phyloP scores from a whole-genome alignment of 148 eudicot genomes.

The Cornus suecica region DNA sequence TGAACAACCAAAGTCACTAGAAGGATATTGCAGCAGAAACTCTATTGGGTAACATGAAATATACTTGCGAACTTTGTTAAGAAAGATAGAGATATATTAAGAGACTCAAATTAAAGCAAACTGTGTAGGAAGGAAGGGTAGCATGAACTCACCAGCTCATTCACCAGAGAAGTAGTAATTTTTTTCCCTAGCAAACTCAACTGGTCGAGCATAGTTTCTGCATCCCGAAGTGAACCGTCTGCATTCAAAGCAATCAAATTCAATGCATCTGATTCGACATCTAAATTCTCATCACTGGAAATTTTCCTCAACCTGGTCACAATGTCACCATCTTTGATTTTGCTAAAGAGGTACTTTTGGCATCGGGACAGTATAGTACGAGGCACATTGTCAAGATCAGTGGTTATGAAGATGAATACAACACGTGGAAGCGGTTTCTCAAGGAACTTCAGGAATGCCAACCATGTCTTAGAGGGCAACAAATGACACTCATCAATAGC shows the following conservation, averaged over 20 bases:
- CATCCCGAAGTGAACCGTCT: slow-evolving; percentile 94
- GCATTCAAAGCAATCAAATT: slow-evolving; percentile 88
- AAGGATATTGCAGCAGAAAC: not conserved
- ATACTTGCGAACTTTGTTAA: not conserved
- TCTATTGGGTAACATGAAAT: not conserved
- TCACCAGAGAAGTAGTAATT: slow-evolving; percentile 79
- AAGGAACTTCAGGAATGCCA: slow-evolving; percentile 72
- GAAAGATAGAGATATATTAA: slow-evolving; percentile 1
- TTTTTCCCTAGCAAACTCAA: slow-evolving; percentile 87
- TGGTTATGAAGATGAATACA: slow-evolving; percentile 76
- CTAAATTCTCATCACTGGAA: slow-evolving; percentile 63
- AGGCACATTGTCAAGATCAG: slow-evolving; percentile 87
- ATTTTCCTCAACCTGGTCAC: slow-evolving; percentile 66
- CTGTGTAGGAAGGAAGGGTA: slow-evolving; percentile 10
- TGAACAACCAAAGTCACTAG: not conserved
- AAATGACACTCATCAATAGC: slow-evolving; percentile 86
- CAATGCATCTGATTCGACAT: slow-evolving; percentile 84
- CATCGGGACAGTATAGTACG: slow-evolving; percentile 78
- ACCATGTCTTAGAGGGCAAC: slow-evolving; percentile 82
- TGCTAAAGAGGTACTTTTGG: slow-evolving; percentile 82
- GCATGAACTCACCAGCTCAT: slow-evolving; percentile 79
- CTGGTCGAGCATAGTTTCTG: slow-evolving; percentile 97
- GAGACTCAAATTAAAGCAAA: not conserved
- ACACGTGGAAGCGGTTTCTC: slow-evolving; percentile 71
- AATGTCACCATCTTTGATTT: slow-evolving; percentile 75